Percentiles rank a stretch among this genome's conserved stretches.
Evolutionary conservation across 1,284 basidiomycete genomes (phyloP).

Genomic region (Moesziomyces aphidis): DNA sequence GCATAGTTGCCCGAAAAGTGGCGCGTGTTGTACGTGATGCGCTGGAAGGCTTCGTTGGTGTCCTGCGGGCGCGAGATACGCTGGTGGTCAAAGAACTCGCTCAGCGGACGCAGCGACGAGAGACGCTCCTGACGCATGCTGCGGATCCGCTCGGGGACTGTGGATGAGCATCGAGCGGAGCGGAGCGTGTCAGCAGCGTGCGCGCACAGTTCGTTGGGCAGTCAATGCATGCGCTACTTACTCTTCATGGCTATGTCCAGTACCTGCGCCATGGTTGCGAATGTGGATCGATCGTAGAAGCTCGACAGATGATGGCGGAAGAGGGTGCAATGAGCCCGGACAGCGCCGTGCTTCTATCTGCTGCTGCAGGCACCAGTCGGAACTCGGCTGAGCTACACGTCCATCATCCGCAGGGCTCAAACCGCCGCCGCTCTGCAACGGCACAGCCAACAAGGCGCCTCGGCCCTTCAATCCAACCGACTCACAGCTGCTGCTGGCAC

Average conservation of each 20-base stretch:
- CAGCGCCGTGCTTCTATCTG: too few relatives aligned
- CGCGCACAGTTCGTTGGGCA: background rate
- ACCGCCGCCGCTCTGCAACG: too few relatives aligned
- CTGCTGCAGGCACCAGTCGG: background rate
- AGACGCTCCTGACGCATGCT: conserved; percentile 78
- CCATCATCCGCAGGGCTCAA: too few relatives aligned
- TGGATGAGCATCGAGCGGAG: background rate
- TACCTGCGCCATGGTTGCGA: conserved; percentile 51
- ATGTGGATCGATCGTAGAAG: too few relatives aligned
- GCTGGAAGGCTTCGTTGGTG: conserved; percentile 73
- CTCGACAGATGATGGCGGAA: background rate
- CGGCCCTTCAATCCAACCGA: too few relatives aligned
- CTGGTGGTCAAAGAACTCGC: conserved; percentile 80
- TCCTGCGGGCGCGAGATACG: conserved; percentile 80
- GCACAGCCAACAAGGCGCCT: too few relatives aligned
- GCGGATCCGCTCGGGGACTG: conserved; percentile 59
- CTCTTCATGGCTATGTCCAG: conserved; percentile 54
- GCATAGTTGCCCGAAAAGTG: conserved; percentile 78
- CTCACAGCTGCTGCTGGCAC: background rate
- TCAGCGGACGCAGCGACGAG: conserved; percentile 80
- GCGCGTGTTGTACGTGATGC: conserved; percentile 90
- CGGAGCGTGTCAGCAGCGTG: background rate
- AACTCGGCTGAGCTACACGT: background rate
- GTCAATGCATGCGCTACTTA: conserved; percentile 13
- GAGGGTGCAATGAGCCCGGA: too few relatives aligned